Evolutionary conservation across 805 yeast species (phyloP).

Genomic region (Komagataella ulmi): DNA sequence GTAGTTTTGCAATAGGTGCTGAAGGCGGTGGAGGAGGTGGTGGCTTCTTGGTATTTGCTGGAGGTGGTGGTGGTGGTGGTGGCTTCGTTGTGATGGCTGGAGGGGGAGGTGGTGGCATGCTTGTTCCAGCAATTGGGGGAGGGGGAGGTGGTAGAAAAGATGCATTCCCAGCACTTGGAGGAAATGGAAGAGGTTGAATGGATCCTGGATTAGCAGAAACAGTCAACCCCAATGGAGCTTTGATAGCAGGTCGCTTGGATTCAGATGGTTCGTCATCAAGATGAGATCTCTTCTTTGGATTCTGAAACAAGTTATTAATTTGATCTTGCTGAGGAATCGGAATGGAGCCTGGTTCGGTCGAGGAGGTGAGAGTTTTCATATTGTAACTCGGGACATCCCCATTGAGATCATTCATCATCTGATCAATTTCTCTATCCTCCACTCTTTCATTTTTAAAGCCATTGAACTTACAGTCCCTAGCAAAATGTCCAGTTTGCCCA

Average conservation of each 20-base stretch:
- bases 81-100: slow-evolving; percentile 9
- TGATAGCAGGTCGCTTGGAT: background rate
- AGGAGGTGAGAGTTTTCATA: slow-evolving; percentile 4
- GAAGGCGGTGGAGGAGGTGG: slow-evolving; percentile 11
- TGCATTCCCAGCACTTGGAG: slow-evolving; percentile 11
- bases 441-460: slow-evolving; percentile 6
- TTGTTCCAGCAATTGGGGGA: slow-evolving; percentile 7
- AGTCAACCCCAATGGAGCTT: slow-evolving; percentile 14
- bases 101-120: slow-evolving; percentile 16
- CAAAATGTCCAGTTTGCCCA: slow-evolving; percentile 76
- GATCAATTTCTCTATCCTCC: slow-evolving; percentile 35
- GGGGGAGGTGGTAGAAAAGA: slow-evolving; percentile 9
- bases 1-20: slow-evolving; percentile 6
- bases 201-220: slow-evolving; percentile 11
- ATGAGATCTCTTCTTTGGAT: slow-evolving; percentile 2
- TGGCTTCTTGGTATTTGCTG: slow-evolving; percentile 7
- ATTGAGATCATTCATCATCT: slow-evolving; percentile 35
- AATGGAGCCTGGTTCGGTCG: slow-evolving; percentile 1
- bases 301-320: background rate
- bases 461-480: slow-evolving; percentile 61
- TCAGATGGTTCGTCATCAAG: slow-evolving; percentile 1
- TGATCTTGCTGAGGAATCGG: background rate
- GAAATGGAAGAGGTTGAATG: slow-evolving; percentile 12
- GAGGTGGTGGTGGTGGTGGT: slow-evolving; percentile 13
- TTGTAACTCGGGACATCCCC: slow-evolving; percentile 10